Evolutionary conservation across 257 asterid species (phyloP), one percentile per base, ranked within the genome.

Genomic region (Oldenlandia corymbosa): DNA sequence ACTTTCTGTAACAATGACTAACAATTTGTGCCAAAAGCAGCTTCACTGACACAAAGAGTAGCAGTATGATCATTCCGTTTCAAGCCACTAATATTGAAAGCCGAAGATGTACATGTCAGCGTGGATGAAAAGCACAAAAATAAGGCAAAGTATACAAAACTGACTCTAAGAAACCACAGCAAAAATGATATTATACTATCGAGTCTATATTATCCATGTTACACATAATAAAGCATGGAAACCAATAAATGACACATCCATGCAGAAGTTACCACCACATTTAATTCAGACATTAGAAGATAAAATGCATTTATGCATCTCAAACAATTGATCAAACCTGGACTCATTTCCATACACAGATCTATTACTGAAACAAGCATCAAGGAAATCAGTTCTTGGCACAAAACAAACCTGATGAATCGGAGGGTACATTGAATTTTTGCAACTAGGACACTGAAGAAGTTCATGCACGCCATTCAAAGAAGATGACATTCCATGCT

Each of bases 391-490:
- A 8, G 60, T 1, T 31, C 27, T n/a, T 23, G 54, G 49, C 32
- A 55, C 11, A 43, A 17, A 55, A 27, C 66, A 24, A 55, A 87
- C 97, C 97, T 90, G 95, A 69, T 82, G 88, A 77, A 90, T 80
- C 18, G 95, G 97, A 65, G 97, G 97, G 73, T 76, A 74, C 87
- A 87, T 75, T 4, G 80, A 85, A 69, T 72, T 76, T 57, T 62
- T 70, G 79, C 97, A 90, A 72, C 76, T 68, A 27, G 93, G 85
- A 70, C 95, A 90, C 68, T 79, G 87, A 72, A 90, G 95, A 71
- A 90, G 91, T 72, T 82, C 87, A 20, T 83, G 84, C 58, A 90
- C 84, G 66, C 84, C 81, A 31, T 80, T 78, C 28, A 60, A 43
- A 31, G 80, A 80, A 54, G 66, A n/a, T n/a, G n/a, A 49, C 31